Percentiles rank a stretch among this genome's conserved stretches.
These are phyloP conservation scores for Trichoderma gamsii DNA, from an alignment of 495 filamentous ascomycete genomes.

Conservation along the genomic window DNA sequence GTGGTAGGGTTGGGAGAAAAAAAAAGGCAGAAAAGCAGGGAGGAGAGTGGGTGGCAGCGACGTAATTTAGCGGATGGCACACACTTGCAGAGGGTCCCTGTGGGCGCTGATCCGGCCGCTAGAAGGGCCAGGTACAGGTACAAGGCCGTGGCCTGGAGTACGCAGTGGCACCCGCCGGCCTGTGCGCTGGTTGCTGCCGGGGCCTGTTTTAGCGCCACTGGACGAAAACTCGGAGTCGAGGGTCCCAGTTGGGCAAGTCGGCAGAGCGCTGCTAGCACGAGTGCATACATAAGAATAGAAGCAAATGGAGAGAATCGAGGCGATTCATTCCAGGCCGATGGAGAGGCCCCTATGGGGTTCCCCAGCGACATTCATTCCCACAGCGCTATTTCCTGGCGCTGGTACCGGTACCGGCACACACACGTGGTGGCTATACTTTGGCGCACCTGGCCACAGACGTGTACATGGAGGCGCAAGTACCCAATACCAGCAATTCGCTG, in stretches of 20 bases:
- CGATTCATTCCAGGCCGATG: not conserved
- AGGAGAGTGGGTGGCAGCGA: constrained; percentile 8
- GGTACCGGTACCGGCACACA: too few species aligned
- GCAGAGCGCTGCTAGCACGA: constrained; percentile 11
- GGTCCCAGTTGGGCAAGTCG: constrained; percentile 7
- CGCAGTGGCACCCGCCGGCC: not conserved
- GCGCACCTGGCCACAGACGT: too few species aligned
- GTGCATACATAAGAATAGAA: not conserved
- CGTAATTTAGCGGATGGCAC: not conserved
- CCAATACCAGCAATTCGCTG: too few species aligned
- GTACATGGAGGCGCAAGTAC: too few species aligned
- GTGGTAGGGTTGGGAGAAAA: not conserved
- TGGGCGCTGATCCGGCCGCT: constrained; percentile 13
- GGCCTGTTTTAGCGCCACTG: constrained; percentile 8
- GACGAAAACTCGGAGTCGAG: not conserved
- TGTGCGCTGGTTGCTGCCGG: constrained; percentile 10
- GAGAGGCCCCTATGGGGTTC: too few species aligned
- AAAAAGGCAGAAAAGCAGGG: not conserved
- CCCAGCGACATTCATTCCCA: too few species aligned
- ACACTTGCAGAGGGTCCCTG: constrained; percentile 7
- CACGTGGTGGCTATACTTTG: too few species aligned
- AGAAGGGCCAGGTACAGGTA: constrained; percentile 3
- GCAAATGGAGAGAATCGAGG: not conserved
- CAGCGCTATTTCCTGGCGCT: too few species aligned
- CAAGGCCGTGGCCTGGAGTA: not conserved